These are phyloP conservation scores for Steccherinum ochraceum DNA, from an alignment of 768 basidiomycete species.

Conservation along the genomic window DNA sequence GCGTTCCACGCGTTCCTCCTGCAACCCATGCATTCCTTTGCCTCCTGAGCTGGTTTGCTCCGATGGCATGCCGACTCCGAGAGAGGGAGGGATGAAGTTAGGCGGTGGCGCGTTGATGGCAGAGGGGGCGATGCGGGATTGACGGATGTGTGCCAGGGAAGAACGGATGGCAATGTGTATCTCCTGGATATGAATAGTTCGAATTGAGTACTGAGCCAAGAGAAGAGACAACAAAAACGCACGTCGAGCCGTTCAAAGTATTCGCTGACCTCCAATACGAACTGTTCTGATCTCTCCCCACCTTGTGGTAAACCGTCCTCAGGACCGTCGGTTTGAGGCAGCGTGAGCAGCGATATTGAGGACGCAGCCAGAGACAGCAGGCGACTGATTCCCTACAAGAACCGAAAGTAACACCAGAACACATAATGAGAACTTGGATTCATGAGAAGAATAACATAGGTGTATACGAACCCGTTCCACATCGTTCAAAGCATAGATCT, in stretches of 20 bases:
- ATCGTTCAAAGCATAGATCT: slow-evolving; percentile 74
- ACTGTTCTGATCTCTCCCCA: slow-evolving; percentile 79
- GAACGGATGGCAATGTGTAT: slow-evolving; percentile 74
- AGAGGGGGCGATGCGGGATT: slow-evolving; percentile 80
- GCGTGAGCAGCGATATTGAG: slow-evolving; percentile 69
- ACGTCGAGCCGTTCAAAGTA: slow-evolving; percentile 83
- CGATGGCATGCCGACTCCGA: slow-evolving; percentile 66
- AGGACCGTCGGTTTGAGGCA: slow-evolving; percentile 75
- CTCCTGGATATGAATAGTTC: slow-evolving; percentile 31
- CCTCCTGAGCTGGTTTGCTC: slow-evolving; percentile 8
- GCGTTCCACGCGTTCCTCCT: slow-evolving; percentile 69
- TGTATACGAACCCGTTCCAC: slow-evolving; percentile 71
- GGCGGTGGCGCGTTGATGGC: slow-evolving; percentile 76
- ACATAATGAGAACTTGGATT: neutral
- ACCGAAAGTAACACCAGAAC: too few relatives aligned
- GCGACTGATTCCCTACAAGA: slow-evolving; percentile 74
- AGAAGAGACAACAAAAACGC: slow-evolving; percentile 15
- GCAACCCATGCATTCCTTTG: slow-evolving; percentile 47
- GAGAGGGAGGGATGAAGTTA: slow-evolving; percentile 69
- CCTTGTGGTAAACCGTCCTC: slow-evolving; percentile 69
- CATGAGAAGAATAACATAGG: too few relatives aligned
- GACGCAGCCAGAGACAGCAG: slow-evolving; percentile 72
- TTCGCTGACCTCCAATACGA: slow-evolving; percentile 78
- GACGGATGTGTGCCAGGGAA: slow-evolving; percentile 73
- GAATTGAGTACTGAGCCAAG: neutral